These are phyloP conservation scores for Arabis hirsuta DNA, from an alignment of 345 rosid species.

Conservation along the genomic window DNA sequence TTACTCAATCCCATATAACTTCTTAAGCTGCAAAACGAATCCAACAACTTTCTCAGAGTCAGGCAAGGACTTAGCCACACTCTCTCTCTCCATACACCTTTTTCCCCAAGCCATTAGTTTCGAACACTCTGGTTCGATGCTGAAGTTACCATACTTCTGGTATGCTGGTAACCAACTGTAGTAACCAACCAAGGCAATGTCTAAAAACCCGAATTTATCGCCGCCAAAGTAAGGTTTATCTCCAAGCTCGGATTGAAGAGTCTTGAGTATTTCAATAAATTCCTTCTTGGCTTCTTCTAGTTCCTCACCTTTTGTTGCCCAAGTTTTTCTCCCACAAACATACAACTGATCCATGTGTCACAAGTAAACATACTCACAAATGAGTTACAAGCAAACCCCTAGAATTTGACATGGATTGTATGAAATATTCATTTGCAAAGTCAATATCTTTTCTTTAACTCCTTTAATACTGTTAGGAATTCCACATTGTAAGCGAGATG, in stretches of 20 bases:
- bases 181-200: constrained; percentile 5
- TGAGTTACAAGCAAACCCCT: constrained; percentile 1
- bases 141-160: constrained; percentile 17
- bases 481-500: too few relatives aligned
- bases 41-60: constrained; percentile 14
- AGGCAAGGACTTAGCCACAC: constrained; percentile 21
- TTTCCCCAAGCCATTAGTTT: not conserved
- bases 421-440: not conserved
- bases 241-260: constrained; percentile 24
- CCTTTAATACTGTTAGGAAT: too few relatives aligned
- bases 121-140: constrained; percentile 1
- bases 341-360: constrained; percentile 11
- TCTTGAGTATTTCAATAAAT: not conserved
- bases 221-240: constrained; percentile 17
- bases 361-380: not conserved
- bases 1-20: constrained; percentile 2
- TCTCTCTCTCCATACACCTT: constrained; percentile 1
- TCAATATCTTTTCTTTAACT: too few relatives aligned
- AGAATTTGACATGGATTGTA: not conserved
- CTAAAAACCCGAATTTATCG: constrained; percentile 11
- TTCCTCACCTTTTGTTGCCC: constrained; percentile 27
- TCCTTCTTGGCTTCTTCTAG: constrained; percentile 7
- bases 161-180: constrained; percentile 5
- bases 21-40: not conserved
- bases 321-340: constrained; percentile 13